phyloP scores from a whole-genome alignment of 1,139 yeast species.

The Blastobotrys buckinghamii region DNA sequence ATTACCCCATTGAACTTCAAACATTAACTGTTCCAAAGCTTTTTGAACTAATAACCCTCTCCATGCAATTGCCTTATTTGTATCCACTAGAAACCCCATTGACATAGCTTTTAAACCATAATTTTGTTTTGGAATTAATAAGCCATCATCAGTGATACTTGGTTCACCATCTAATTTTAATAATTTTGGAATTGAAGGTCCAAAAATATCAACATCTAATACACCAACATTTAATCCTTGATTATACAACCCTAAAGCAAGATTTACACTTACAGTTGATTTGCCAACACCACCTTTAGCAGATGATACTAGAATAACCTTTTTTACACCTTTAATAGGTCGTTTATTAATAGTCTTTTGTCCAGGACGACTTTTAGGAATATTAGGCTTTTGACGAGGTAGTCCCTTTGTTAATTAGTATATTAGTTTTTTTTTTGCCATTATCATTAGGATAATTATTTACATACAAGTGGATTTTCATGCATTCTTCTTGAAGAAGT shows the following conservation, averaged over 20 bases:
- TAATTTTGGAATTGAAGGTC: constrained; percentile 74
- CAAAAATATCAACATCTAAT: constrained; percentile 77
- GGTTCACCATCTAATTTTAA: constrained; percentile 52
- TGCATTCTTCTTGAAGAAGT: constrained; percentile 29
- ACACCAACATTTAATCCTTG: constrained; percentile 60
- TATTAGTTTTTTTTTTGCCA: background rate
- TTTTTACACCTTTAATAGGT: constrained; percentile 57
- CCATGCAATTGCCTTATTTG: constrained; percentile 78
- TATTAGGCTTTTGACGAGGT: constrained; percentile 36
- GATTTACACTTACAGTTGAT: constrained; percentile 51
- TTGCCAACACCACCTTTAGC: constrained; percentile 78
- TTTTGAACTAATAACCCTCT: constrained; percentile 84
- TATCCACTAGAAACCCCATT: constrained; percentile 70
- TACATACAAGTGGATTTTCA: constrained; percentile 50
- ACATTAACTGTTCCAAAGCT: constrained; percentile 73
- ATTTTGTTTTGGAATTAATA: constrained; percentile 62
- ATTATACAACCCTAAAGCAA: constrained; percentile 56
- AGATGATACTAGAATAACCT: constrained; percentile 64
- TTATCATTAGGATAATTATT: constrained; percentile 8
- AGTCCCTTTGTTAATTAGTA: constrained; percentile 38
- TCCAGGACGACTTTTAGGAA: constrained; percentile 20
- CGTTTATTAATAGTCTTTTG: constrained; percentile 42
- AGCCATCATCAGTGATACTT: constrained; percentile 47
- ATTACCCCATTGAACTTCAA: constrained; percentile 75
- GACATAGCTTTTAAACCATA: constrained; percentile 84